Evolutionary conservation across 1,284 basidiomycete species (phyloP), one percentile per base, ranked within the genome.

Genomic region (Cutaneotrichosporon cutaneum): DNA sequence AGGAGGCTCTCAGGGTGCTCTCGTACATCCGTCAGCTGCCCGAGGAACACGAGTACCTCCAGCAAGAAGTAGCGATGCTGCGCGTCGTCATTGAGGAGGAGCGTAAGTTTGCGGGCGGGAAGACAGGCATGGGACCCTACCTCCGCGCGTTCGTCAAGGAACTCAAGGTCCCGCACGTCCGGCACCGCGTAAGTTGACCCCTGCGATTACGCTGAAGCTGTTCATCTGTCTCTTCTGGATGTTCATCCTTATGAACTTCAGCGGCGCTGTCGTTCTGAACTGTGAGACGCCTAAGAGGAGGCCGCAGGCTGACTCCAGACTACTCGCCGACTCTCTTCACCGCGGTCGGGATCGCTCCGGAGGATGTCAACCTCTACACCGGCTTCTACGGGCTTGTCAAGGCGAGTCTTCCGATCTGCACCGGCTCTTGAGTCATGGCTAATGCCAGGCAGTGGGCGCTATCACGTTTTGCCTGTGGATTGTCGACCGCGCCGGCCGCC

Each of bases 311-410:
- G 45, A 57, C 21, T 13, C 30, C 21, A 13, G 55, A 76, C 69
- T 78, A 68, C 63, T 60, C 66, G 5, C 72, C 76, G 1, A 73
- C 73, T 7, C 68, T 82, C 13, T 64, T 64, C 35, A 48, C 36
- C 8, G 26, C 72, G 2, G 68, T 81, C 24, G 76, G 77, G 13
- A 65, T 78, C 26, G 7, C 47, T 4, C 24, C 18, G 5, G 72
- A 68, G 6, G 71, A 77, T 26, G 72, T 72, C 18, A 59, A 69
- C 14, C 72, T 80, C 22, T 74, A 74, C 58, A 79, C 78, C 8
- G 80, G 79, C 32, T 79, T 80, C 66, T 81, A 77, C 62, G 79
- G 79, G 18, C 64, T 79, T 1, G 74, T 80, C 67, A 81, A 81
- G 67, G 45, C 27, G 18, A 50, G 47, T 16, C 11, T 4, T 50